Evolutionary conservation across 257 asterid species (phyloP).

Genomic region (Linaria vulgaris): DNA sequence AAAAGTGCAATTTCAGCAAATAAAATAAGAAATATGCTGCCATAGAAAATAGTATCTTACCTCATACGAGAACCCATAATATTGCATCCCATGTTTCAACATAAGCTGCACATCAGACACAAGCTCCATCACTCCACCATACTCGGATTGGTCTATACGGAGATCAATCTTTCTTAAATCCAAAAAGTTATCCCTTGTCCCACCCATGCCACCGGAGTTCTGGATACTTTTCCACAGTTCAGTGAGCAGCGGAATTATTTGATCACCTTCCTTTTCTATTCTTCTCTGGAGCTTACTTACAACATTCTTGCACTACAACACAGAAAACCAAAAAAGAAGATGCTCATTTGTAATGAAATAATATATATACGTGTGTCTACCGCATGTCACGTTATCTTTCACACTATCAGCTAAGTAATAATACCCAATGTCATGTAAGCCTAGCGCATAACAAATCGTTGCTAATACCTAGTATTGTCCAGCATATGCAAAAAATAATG

Average conservation of each 20-base stretch:
- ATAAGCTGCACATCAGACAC: slow-evolving; percentile 88
- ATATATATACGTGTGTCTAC: too few species aligned
- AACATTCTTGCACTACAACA: slow-evolving; percentile 88
- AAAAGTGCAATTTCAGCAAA: too few species aligned
- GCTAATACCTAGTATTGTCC: too few species aligned
- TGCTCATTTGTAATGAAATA: too few species aligned
- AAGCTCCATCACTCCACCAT: slow-evolving; percentile 71
- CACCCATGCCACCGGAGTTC: slow-evolving; percentile 47
- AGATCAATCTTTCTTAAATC: slow-evolving; percentile 64
- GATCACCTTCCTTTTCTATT: slow-evolving; percentile 81
- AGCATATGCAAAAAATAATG: too few species aligned
- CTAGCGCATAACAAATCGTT: too few species aligned
- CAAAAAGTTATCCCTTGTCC: slow-evolving; percentile 56
- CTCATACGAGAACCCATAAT: slow-evolving; percentile 69
- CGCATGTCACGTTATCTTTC: too few species aligned
- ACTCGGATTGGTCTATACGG: slow-evolving; percentile 69
- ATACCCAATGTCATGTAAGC: too few species aligned
- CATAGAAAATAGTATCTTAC: slow-evolving; percentile 37
- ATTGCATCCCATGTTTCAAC: slow-evolving; percentile 75
- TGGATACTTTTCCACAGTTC: slow-evolving; percentile 90
- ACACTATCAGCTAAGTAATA: too few species aligned
- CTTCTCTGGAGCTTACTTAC: slow-evolving; percentile 81
- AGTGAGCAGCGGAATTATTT: slow-evolving; percentile 79
- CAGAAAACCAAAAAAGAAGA: background rate
- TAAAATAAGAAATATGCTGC: background rate